Percentiles rank a stretch among this genome's conserved stretches.
These are phyloP conservation scores for Halteria grandinella DNA, from an alignment of 73 alveolate genomes.

Conservation along the genomic window DNA sequence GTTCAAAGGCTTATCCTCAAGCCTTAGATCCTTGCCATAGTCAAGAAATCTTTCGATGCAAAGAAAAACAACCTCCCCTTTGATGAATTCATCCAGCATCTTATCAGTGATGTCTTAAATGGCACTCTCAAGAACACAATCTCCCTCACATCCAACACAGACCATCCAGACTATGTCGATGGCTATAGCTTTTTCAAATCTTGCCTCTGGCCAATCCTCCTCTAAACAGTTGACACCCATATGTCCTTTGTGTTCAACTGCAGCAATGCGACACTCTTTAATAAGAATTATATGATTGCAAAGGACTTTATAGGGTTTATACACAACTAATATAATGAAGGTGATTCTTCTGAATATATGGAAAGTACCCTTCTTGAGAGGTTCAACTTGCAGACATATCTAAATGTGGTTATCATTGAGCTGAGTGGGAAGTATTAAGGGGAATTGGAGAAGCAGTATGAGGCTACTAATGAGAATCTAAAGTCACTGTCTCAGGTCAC, in stretches of 20 bases:
- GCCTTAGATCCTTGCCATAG: too few species aligned
- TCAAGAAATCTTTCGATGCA: too few species aligned
- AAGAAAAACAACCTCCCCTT: too few species aligned
- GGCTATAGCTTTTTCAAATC: neutral
- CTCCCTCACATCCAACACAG: too few species aligned
- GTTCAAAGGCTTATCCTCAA: too few species aligned
- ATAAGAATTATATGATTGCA: slow-evolving; percentile 13
- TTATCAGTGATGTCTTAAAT: too few species aligned
- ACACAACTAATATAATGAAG: neutral
- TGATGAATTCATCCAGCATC: too few species aligned
- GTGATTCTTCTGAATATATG: neutral
- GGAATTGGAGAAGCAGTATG: slow-evolving; percentile 41
- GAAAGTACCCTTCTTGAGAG: slow-evolving; percentile 2
- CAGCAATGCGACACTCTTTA: neutral
- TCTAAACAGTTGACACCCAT: neutral
- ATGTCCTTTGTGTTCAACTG: slow-evolving; percentile 17
- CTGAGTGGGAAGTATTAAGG: slow-evolving; percentile 1
- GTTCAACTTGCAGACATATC: slow-evolving; percentile 29
- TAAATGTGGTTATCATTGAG: slow-evolving; percentile 23
- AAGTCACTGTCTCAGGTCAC: slow-evolving; percentile 11
- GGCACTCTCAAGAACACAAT: too few species aligned
- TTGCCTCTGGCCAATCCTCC: slow-evolving; percentile 20
- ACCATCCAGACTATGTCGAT: neutral
- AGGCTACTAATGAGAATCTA: slow-evolving; percentile 24
- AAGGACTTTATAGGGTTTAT: too few species aligned